A percentile compares a stretch with the other conserved stretches of the same genome.
Conservation (phyloP, 345 rosid species). For the Cardiospermum halicacabum region DNA sequence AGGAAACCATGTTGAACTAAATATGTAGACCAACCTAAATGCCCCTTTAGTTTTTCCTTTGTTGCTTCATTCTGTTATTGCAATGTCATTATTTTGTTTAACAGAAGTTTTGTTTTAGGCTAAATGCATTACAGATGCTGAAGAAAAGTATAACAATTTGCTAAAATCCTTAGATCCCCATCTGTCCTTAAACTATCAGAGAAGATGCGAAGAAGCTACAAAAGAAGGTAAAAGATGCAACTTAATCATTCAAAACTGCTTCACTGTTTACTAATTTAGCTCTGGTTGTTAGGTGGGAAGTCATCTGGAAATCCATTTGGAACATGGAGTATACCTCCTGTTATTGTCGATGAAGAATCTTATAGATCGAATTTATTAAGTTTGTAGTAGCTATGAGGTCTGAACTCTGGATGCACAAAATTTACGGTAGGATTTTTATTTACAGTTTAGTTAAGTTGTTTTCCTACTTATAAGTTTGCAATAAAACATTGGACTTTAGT, state of each 20-base stretch:
- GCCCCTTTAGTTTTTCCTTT: conserved; percentile 2
- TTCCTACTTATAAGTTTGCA: too few species aligned
- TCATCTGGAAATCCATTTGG: conserved; percentile 60
- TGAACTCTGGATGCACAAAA: background rate
- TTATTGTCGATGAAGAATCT: conserved; percentile 58
- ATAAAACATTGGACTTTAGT: too few species aligned
- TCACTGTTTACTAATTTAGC: too few species aligned
- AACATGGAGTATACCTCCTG: conserved; percentile 68
- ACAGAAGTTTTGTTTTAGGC: conserved; percentile 39
- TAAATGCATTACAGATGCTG: conserved; percentile 63
- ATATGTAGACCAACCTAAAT: background rate
- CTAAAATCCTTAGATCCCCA: conserved; percentile 57
- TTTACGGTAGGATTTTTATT: too few species aligned
- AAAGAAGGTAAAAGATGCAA: conserved; percentile 56
- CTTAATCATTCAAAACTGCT: background rate
- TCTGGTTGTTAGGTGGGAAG: conserved; percentile 51
- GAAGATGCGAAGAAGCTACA: conserved; percentile 86
- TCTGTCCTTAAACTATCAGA: conserved; percentile 51
- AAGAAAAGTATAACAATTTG: conserved; percentile 52
- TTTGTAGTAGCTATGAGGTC: conserved; percentile 1
- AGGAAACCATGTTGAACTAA: too few species aligned
- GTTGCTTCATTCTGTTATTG: background rate
- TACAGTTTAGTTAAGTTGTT: too few species aligned
- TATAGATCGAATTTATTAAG: conserved; percentile 28
- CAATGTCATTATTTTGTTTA: background rate